A percentile compares a stretch with the other conserved stretches of the same genome.
These are phyloP conservation scores for Plenodomus tracheiphilus DNA, from an alignment of 2,329 filamentous ascomycete genomes.

Conservation along the genomic window DNA sequence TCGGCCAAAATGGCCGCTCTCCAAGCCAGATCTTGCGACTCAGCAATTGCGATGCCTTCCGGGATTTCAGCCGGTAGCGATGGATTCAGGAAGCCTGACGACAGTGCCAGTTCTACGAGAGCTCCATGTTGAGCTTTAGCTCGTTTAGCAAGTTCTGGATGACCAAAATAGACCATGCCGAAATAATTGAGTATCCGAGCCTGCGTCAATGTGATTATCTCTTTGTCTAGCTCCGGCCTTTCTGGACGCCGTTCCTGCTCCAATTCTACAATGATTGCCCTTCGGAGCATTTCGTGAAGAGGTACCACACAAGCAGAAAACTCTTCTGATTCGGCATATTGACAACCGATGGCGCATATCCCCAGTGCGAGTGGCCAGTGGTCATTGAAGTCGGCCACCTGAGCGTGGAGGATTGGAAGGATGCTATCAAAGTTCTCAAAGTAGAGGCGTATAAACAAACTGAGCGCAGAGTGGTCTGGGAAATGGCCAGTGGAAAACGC, in stretches of 20 bases:
- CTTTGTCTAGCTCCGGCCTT: not conserved
- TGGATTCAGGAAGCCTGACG: not conserved
- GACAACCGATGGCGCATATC: constrained; percentile 30
- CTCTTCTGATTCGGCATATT: constrained; percentile 17
- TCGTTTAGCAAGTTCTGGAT: not conserved
- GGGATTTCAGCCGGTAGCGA: not conserved
- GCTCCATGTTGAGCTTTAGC: constrained; percentile 5
- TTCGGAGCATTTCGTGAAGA: constrained; percentile 10
- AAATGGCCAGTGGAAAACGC: not conserved
- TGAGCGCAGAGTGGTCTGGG: constrained; percentile 10
- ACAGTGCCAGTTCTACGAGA: constrained; percentile 4
- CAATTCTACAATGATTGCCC: constrained; percentile 1
- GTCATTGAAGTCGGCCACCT: constrained; percentile 8
- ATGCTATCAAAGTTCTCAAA: constrained; percentile 29
- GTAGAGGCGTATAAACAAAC: constrained; percentile 27
- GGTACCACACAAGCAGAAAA: constrained; percentile 4
- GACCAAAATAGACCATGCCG: constrained; percentile 13
- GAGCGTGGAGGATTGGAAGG: constrained; percentile 31
- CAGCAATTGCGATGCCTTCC: not conserved
- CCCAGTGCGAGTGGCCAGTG: constrained; percentile 29
- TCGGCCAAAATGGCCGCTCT: not conserved
- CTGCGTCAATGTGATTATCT: constrained; percentile 5
- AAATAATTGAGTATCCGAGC: constrained; percentile 6
- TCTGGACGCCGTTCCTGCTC: not conserved
- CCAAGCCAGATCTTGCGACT: not conserved